Conservation (phyloP, 495 filamentous ascomycete genomes). For the Saxophila tyrrhenica region DNA sequence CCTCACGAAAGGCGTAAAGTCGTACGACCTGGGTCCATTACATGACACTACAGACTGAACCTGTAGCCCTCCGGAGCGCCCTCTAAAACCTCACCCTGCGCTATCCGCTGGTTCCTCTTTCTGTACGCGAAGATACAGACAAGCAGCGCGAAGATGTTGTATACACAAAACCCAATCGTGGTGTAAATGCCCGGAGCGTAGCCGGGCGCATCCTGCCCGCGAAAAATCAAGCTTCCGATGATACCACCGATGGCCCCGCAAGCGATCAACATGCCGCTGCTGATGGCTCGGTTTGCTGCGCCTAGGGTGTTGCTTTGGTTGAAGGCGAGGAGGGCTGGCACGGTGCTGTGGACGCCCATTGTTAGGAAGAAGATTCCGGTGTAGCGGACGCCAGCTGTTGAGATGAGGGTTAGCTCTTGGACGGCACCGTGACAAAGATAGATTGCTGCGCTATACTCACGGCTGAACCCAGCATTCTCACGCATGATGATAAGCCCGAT, state of each 20-base stretch:
- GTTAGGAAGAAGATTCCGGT: neutral
- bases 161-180: neutral
- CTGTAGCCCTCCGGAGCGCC: neutral
- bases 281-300: conserved; percentile 23
- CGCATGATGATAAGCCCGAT: neutral
- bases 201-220: neutral
- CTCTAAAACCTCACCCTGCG: neutral
- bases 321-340: neutral
- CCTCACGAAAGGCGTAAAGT: too few species aligned
- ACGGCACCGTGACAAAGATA: too few species aligned
- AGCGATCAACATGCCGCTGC: conserved; percentile 21
- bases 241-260: conserved; percentile 26
- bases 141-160: neutral
- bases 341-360: neutral
- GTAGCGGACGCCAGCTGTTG: neutral
- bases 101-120: neutral
- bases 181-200: neutral
- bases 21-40: too few species aligned
- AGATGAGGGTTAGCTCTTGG: too few species aligned
- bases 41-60: neutral
- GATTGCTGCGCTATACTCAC: too few species aligned
- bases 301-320: neutral
- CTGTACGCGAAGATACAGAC: neutral
- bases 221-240: conserved; percentile 23
- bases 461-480: neutral